Conservation (phyloP, 352 stramenopile genomes). For the Phytophthora gonapodyides region DNA sequence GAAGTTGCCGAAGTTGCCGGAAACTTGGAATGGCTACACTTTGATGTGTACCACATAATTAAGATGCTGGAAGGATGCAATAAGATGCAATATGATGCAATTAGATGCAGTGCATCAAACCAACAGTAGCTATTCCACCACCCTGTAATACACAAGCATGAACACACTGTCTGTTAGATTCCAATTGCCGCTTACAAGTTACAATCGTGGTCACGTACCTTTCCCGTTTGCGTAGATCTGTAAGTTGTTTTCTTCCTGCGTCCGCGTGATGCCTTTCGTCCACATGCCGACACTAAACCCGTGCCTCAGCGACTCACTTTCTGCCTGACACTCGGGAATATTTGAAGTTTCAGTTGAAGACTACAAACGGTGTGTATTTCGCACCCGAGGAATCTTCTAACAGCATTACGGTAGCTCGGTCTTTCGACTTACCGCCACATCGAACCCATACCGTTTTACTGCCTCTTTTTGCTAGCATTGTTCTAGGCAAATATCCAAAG, state of each 20-base stretch:
- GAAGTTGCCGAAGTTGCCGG: too few species aligned
- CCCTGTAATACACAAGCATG: not conserved
- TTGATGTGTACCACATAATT: too few species aligned
- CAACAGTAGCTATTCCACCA: too few species aligned
- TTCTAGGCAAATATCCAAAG: conserved; percentile 10
- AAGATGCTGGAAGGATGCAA: too few species aligned
- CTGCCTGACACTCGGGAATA: not conserved
- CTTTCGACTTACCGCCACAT: conserved; percentile 12
- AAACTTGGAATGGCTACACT: too few species aligned
- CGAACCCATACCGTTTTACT: conserved; percentile 12
- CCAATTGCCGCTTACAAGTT: not conserved
- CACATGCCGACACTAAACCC: not conserved
- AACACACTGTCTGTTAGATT: not conserved
- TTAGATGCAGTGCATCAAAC: too few species aligned
- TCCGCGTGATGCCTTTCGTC: not conserved
- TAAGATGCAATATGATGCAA: too few species aligned
- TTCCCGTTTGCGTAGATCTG: conserved; percentile 4
- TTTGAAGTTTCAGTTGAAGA: not conserved
- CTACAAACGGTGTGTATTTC: conserved; percentile 6
- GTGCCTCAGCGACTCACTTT: not conserved
- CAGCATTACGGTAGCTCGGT: conserved; percentile 1
- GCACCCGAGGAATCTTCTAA: not conserved
- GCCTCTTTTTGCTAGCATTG: conserved; percentile 1
- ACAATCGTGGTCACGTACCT: not conserved
- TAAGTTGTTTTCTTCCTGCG: not conserved